Conservation (phyloP, 768 basidiomycete species). For the Trametes gibbosa region DNA sequence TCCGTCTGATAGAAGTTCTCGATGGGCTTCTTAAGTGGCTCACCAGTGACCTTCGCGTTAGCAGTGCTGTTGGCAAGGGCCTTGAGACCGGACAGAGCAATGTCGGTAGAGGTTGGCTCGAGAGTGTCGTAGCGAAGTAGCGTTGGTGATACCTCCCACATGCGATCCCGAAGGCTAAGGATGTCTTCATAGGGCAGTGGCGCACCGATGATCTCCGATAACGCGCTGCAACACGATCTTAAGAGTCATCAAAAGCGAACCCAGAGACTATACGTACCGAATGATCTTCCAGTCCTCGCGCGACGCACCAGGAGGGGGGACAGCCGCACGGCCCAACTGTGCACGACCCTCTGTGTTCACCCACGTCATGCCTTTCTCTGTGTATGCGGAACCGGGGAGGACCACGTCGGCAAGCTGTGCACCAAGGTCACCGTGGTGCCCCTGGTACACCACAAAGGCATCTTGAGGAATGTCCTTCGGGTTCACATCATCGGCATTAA, state of each 20-base stretch:
- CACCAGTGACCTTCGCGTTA: constrained; percentile 54
- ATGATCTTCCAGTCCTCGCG: constrained; percentile 98
- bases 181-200: constrained; percentile 91
- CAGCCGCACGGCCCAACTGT: constrained; percentile 88
- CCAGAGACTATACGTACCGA: constrained; percentile 47
- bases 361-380: constrained; percentile 90
- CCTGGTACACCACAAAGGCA: constrained; percentile 98
- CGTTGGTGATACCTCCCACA: constrained; percentile 96
- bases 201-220: constrained; percentile 81
- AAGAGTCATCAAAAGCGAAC: not conserved
- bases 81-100: constrained; percentile 69
- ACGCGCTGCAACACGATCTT: constrained; percentile 50
- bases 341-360: constrained; percentile 95
- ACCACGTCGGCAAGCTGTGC: constrained; percentile 98
- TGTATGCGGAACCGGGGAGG: constrained; percentile 90
- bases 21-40: constrained; percentile 76
- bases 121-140: constrained; percentile 81
- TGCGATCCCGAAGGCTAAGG: constrained; percentile 77
- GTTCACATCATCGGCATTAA: constrained; percentile 94
- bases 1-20: constrained; percentile 96
- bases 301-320: constrained; percentile 90
- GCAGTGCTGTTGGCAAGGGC: constrained; percentile 50
- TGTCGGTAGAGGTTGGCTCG: constrained; percentile 72
- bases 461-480: constrained; percentile 83
- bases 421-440: constrained; percentile 96